A percentile compares a stretch with the other conserved stretches of the same genome.
Evolutionary conservation across 371 early-diverging fungal species (phyloP).

Genomic region (Sporodiniella umbellata): DNA sequence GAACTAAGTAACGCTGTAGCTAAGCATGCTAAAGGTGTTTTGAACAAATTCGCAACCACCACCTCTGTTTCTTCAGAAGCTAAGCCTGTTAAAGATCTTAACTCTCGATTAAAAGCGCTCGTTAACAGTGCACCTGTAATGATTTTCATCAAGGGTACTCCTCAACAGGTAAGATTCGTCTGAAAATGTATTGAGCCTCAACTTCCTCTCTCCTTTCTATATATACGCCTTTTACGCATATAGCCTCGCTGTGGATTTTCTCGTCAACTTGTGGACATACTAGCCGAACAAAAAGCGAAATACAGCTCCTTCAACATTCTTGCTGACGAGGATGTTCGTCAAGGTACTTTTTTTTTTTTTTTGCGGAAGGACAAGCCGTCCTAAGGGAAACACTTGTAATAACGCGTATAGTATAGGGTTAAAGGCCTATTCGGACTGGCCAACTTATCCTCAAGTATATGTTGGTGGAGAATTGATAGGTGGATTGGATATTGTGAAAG

Average conservation of each 20-base stretch:
- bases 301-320: constrained; percentile 90
- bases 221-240: no score
- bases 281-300: constrained; percentile 64
- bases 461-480: constrained; percentile 86
- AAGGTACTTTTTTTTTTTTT: no score
- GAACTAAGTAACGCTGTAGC: constrained; percentile 68
- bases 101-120: constrained; percentile 66
- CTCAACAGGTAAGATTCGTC: constrained; percentile 43
- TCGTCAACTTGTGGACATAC: constrained; percentile 65
- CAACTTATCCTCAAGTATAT: constrained; percentile 91
- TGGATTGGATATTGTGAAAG: constrained; percentile 89
- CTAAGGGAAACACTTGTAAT: no score
- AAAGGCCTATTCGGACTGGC: constrained; percentile 88
- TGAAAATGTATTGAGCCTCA: no score
- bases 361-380: no score
- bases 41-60: constrained; percentile 19
- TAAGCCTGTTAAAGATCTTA: constrained; percentile 53
- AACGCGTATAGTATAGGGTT: no score
- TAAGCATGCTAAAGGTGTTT: constrained; percentile 65
- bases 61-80: constrained; percentile 23
- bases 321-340: constrained; percentile 83
- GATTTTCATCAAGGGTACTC: constrained; percentile 95
- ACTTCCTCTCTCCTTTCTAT: no score
- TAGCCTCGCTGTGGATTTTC: constrained; percentile 77
- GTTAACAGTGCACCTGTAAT: constrained; percentile 74